Evolutionary conservation across 257 asterid genomes (phyloP), one percentile per base, ranked within the genome.

Genomic region (Ehretia macrophylla): DNA sequence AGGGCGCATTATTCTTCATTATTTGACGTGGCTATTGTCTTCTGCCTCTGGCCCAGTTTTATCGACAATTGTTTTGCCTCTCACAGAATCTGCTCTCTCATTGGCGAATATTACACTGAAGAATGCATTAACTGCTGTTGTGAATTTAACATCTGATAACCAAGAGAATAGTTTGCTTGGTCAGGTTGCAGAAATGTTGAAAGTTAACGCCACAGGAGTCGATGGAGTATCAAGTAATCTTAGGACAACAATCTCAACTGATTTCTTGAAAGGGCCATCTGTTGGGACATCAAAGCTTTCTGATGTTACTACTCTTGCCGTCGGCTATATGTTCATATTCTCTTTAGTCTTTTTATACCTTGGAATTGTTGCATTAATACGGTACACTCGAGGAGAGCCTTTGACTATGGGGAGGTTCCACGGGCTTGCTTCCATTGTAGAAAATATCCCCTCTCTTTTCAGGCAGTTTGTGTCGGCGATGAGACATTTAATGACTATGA

Each of bases 401-500:
- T 78, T 92, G 80, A 80, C 96, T 11, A 65, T 88, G 87, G 99
- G 97, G 60, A 86, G 97, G 80, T 86, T 92, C 77, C 86, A 92
- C 64, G 99, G 97, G 39, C 85, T 92, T 58, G 87, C 99, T 67
- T 84, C 97, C 67, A 78, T 92, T 46, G 94, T 88, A 13, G 99
- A 92, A 77, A 86, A 97, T 58, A 80, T 92, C 62, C 97, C 99
- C 17, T 88, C 97, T 55, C 91, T 88, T 47, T 72, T 92, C 77
- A 76, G 97, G 79, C 97, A 88, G 78, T 88, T 88, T 69, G 83
- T 92, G 62, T 85, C 96, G 59, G 99, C 97, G 55, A 84, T 88
- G 91, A 84, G 91, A 71, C 97, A 92, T 81, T 70, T 93, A 58
- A 86, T 93, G 99, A 93, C 99, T 70, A 93, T 89, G 99, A 79